Evolutionary conservation across 2,329 filamentous ascomycete genomes (phyloP).

Genomic region (Elsinoe necatrix): DNA sequence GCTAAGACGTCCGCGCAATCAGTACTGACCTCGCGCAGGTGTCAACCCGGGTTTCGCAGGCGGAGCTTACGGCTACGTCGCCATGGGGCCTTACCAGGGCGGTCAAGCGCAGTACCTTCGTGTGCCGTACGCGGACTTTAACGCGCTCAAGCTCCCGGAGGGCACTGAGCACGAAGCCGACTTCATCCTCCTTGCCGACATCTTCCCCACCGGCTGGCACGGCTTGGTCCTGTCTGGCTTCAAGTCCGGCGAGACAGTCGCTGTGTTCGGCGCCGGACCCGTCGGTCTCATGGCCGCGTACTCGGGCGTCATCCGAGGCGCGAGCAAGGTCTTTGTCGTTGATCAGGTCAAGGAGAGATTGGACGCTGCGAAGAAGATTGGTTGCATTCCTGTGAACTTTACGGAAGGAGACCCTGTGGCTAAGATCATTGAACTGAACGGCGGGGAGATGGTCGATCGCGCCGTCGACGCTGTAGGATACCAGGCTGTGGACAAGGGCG

Average conservation of each 20-base stretch:
- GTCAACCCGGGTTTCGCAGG: constrained; percentile 54
- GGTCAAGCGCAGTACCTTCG: constrained; percentile 57
- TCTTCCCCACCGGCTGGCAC: constrained; percentile 48
- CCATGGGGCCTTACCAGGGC: constrained; percentile 44
- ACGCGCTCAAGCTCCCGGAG: constrained; percentile 52
- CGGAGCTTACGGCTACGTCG: constrained; percentile 50
- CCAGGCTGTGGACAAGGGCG: constrained; percentile 50
- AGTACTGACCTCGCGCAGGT: constrained; percentile 9
- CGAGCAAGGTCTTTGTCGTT: constrained; percentile 53
- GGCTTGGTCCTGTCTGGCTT: constrained; percentile 52
- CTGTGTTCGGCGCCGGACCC: constrained; percentile 56
- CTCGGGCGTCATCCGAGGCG: constrained; percentile 52
- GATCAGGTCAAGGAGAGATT: constrained; percentile 55
- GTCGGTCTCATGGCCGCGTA: constrained; percentile 61
- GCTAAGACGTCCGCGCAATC: background rate
- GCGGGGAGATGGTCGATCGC: constrained; percentile 51
- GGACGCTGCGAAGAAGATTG: constrained; percentile 52
- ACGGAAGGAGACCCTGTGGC: constrained; percentile 51
- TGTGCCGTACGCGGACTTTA: constrained; percentile 60
- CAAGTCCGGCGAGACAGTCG: constrained; percentile 52
- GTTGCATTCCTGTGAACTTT: constrained; percentile 54
- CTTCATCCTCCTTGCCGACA: constrained; percentile 46
- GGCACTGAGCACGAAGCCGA: constrained; percentile 55
- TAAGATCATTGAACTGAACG: constrained; percentile 51
- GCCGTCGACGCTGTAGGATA: constrained; percentile 60